A percentile compares a stretch with the other conserved stretches of the same genome.
Conservation (phyloP, 2,329 filamentous ascomycete genomes). For the Leptosphaerulina australis region DNA sequence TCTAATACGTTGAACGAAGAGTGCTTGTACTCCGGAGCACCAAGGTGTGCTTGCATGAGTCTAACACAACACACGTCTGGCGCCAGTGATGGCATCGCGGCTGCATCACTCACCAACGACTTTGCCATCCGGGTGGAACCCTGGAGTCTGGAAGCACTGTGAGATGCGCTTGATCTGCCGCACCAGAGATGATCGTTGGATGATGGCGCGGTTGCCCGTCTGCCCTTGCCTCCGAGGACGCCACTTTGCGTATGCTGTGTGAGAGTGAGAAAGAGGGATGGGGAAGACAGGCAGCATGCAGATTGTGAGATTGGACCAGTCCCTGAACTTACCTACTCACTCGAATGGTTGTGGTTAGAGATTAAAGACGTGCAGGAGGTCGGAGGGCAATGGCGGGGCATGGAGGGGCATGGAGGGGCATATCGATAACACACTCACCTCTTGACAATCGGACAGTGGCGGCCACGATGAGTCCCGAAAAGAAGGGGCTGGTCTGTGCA, state of each 20-base stretch:
- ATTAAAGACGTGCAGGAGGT: constrained; percentile 9
- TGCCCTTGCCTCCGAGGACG: constrained; percentile 16
- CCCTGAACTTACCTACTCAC: constrained; percentile 8
- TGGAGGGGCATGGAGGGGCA: constrained; percentile 20
- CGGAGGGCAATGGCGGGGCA: constrained; percentile 10
- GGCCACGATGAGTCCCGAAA: constrained; percentile 8
- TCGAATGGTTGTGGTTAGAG: constrained; percentile 13
- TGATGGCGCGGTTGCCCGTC: constrained; percentile 5
- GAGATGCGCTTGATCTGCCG: constrained; percentile 17
- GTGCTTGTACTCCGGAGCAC: constrained; percentile 7
- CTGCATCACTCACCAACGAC: constrained; percentile 12
- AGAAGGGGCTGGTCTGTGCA: constrained; percentile 12
- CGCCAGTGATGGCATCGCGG: constrained; percentile 2
- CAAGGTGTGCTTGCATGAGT: constrained; percentile 10
- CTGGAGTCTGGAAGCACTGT: constrained; percentile 12
- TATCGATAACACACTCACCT: constrained; percentile 15
- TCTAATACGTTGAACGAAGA: constrained; percentile 5
- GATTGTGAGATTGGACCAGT: constrained; percentile 9
- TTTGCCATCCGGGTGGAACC: constrained; percentile 17
- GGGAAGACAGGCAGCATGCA: constrained; percentile 10
- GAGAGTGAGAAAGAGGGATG: too few relatives aligned
- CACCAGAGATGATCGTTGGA: constrained; percentile 10
- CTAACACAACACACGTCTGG: constrained; percentile 3
- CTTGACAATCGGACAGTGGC: constrained; percentile 8
- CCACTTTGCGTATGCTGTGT: constrained; percentile 20